Conservation (phyloP, 805 yeast species). For the Starmerella vaccinii region DNA sequence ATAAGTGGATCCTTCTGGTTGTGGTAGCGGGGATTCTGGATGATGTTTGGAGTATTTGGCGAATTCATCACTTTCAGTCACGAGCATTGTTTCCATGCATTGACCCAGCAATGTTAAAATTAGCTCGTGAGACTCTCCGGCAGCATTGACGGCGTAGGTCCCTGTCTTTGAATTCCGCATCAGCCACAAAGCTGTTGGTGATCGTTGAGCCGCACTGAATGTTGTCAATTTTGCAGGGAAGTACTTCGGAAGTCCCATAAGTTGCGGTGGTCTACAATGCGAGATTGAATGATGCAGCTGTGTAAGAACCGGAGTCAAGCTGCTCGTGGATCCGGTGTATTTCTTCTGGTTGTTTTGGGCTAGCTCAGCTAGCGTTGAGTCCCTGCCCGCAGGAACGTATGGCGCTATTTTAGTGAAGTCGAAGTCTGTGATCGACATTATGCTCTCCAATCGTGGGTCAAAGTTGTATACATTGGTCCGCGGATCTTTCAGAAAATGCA, state of each 20-base stretch:
- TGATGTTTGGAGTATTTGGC: constrained; percentile 31
- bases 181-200: constrained; percentile 51
- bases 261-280: constrained; percentile 46
- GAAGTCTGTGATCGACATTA: constrained; percentile 56
- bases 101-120: constrained; percentile 68
- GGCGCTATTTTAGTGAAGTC: constrained; percentile 47
- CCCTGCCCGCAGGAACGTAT: constrained; percentile 62
- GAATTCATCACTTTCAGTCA: constrained; percentile 48
- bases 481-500: constrained; percentile 68
- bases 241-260: constrained; percentile 37
- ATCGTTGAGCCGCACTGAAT: constrained; percentile 39
- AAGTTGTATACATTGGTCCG: constrained; percentile 67
- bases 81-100: constrained; percentile 64
- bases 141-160: constrained; percentile 57
- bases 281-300: constrained; percentile 68
- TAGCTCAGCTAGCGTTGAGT: constrained; percentile 40
- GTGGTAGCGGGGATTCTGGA: constrained; percentile 1
- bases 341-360: constrained; percentile 34
- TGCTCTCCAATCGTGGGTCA: constrained; percentile 45
- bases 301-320: constrained; percentile 65
- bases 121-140: constrained; percentile 54
- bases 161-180: constrained; percentile 35
- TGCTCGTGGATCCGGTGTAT: constrained; percentile 75
- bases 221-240: constrained; percentile 32
- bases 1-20: constrained; percentile 35